Evolutionary conservation across 768 basidiomycete species (phyloP), one percentile per base, ranked within the genome.

Genomic region (Sarcodon sp.): DNA sequence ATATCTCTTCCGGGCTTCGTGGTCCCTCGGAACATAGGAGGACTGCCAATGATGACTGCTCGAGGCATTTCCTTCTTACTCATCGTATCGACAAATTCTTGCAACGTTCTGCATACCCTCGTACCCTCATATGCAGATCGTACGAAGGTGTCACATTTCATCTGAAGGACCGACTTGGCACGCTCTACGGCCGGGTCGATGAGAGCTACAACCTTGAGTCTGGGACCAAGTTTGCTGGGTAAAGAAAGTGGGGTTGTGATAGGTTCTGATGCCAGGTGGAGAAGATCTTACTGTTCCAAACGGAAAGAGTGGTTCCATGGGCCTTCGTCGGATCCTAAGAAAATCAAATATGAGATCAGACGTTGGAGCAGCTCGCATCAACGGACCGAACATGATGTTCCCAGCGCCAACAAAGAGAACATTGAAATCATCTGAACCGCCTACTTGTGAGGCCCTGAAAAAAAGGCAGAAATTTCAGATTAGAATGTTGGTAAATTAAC

Each of bases 221-320:
- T 88, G 16, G 80, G 83, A 43, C 94, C 94, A 51, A 98, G 84
- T 72, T 98, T 93, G 66, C 90, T 88, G 55, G 6, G 44, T 44
- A 46, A 44, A 35, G 13, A 31, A 39, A 43, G 47, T 13, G 18
- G 44, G 50, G 49, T 38, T 36, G 62, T 51, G 21, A 44, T 12
- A 35, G 6, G 46, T 27, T 21, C 39, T 47, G 41, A 47, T 35
- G 36, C 35, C 35, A 21, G 11, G 48, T 46, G 44, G 45, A 38
- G 33, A 49, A 34, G 47, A 11, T 64, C 79, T 56, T 55, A 88
- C 88, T 87, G 84, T 69, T 90, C 87, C 48, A 90, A 75, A 57
- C 88, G 85, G 74, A 89, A 85, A 32, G 86, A 89, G 61, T 91
- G 88, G 64, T 92, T 89, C 88, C 88, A 92, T 15, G 88, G 89